A percentile compares a stretch with the other conserved stretches of the same genome.
phyloP scores from a whole-genome alignment of 2,329 filamentous ascomycete species.

The Uncinocarpus reesii region DNA sequence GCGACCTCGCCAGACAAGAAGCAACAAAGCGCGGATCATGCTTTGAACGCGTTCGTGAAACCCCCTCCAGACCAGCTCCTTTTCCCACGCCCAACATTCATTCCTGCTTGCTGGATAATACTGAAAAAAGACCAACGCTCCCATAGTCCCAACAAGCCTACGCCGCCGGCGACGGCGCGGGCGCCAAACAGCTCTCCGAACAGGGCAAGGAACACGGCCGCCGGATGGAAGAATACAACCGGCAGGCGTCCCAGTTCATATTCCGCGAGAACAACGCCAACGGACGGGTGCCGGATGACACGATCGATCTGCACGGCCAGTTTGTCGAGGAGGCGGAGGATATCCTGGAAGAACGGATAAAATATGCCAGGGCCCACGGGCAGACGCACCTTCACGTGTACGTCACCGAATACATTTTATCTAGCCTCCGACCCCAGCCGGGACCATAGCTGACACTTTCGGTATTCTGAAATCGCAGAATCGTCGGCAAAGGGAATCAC shows the following conservation, averaged over 20 bases:
- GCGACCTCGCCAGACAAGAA: conserved; percentile 71
- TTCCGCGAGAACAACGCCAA: conserved; percentile 87
- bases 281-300: conserved; percentile 64
- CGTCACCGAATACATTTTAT: no score
- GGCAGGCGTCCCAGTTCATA: conserved; percentile 83
- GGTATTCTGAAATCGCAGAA: conserved; percentile 37
- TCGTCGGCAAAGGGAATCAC: conserved; percentile 93
- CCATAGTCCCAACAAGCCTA: conserved; percentile 67
- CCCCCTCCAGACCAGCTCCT: background rate
- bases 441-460: no score
- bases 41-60: conserved; percentile 59
- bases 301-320: conserved; percentile 88
- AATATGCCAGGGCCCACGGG: conserved; percentile 60
- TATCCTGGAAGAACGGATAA: conserved; percentile 77
- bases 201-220: conserved; percentile 75
- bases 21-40: conserved; percentile 66
- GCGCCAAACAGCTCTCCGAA: conserved; percentile 73
- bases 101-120: no score
- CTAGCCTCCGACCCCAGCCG: no score
- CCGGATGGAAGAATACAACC: conserved; percentile 80
- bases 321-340: conserved; percentile 91
- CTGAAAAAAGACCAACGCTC: background rate
- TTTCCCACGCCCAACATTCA: background rate
- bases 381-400: conserved; percentile 77
- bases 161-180: conserved; percentile 65